phyloP scores from a whole-genome alignment of 129 eudicot species.

The Lactuca sativa region DNA sequence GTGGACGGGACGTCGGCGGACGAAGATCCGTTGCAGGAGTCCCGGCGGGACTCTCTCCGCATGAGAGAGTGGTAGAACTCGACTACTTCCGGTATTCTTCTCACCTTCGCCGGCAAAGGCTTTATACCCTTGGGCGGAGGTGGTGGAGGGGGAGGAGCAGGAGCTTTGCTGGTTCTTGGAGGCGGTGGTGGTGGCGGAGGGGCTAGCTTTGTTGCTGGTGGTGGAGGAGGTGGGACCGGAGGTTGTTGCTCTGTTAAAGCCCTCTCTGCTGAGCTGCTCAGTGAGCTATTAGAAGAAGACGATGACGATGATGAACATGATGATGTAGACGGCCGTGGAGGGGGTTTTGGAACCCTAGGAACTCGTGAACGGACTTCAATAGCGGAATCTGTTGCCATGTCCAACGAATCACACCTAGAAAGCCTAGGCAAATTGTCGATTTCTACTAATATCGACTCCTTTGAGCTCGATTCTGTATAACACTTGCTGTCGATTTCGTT shows the following conservation, averaged over 20 bases:
- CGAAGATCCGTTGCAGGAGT: conserved; percentile 46
- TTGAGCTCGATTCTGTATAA: conserved; percentile 24
- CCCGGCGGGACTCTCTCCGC: conserved; percentile 88
- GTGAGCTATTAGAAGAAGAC: conserved; percentile 37
- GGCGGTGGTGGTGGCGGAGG: conserved; percentile 57
- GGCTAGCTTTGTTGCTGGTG: conserved; percentile 17
- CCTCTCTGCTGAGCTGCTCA: conserved; percentile 41
- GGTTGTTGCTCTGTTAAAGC: conserved; percentile 37
- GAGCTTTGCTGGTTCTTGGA: conserved; percentile 37
- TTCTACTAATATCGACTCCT: conserved; percentile 28
- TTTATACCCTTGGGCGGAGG: conserved; percentile 43
- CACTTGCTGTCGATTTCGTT: conserved; percentile 15
- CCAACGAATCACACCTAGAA: conserved; percentile 48
- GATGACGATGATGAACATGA: conserved; percentile 40
- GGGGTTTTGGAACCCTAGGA: conserved; percentile 86
- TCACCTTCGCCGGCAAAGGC: conserved; percentile 60
- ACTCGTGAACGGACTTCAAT: conserved; percentile 51
- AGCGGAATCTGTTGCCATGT: conserved; percentile 30
- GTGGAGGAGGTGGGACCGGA: conserved; percentile 49
- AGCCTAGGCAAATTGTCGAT: conserved; percentile 38
- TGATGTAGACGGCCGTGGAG: conserved; percentile 50
- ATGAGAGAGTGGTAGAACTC: conserved; percentile 93
- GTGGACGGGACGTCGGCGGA: conserved; percentile 54
- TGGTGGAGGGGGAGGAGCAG: conserved; percentile 50
- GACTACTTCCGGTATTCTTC: conserved; percentile 89